Evolutionary conservation across 2,329 filamentous ascomycete genomes (phyloP).

Genomic region (Tolypocladium amazonense): DNA sequence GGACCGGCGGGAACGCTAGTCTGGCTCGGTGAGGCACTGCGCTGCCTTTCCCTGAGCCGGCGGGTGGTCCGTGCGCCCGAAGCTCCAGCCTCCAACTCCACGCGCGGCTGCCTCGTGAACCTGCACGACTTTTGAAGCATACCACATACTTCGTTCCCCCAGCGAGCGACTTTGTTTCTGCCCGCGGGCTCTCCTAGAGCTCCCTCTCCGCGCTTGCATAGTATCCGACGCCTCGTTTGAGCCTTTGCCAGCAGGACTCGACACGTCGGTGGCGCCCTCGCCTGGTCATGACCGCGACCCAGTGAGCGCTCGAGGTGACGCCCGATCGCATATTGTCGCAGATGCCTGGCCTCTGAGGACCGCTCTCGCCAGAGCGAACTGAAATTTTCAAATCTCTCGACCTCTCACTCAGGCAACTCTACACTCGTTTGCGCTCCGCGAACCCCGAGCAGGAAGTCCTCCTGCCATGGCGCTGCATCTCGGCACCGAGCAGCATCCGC

Average conservation of each 20-base stretch:
- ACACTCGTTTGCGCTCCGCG: not conserved
- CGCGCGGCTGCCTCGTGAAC: not conserved
- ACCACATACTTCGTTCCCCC: no score
- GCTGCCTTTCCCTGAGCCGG: not conserved
- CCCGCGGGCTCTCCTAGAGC: not conserved
- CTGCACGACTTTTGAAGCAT: not conserved
- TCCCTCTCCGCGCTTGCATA: not conserved
- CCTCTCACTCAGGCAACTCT: not conserved
- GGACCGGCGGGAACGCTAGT: no score
- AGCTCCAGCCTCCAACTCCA: not conserved
- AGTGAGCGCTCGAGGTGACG: not conserved
- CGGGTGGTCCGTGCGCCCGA: slow-evolving; percentile 1
- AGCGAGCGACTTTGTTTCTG: not conserved
- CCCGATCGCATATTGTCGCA: not conserved
- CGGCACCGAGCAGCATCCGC: slow-evolving; percentile 11
- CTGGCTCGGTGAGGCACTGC: not conserved
- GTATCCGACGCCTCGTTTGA: not conserved
- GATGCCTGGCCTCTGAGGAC: not conserved
- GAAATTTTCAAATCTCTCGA: no score
- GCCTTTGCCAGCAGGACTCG: not conserved
- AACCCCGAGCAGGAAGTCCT: no score
- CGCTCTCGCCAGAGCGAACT: not conserved
- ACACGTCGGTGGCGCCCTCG: not conserved
- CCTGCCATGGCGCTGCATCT: slow-evolving; percentile 4
- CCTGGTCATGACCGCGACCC: not conserved